phyloP scores from a whole-genome alignment of 768 basidiomycete genomes.

The Pleurotus citrinopileatus region DNA sequence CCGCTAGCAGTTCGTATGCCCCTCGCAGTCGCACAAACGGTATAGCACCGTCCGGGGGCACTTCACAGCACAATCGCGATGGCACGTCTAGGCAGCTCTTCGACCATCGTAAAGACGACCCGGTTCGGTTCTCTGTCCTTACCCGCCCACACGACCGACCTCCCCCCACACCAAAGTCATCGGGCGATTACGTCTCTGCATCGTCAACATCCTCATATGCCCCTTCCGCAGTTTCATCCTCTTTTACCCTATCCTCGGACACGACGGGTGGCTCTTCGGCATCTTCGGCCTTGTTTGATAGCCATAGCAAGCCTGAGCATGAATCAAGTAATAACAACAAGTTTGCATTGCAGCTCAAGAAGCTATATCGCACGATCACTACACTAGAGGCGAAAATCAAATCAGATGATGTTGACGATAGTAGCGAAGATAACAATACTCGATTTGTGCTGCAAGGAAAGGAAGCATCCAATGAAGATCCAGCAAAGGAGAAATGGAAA shows the following conservation, averaged over 20 bases:
- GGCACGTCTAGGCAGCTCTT: slow-evolving; percentile 64
- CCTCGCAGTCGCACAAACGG: slow-evolving; percentile 21
- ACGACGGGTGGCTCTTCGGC: slow-evolving; percentile 76
- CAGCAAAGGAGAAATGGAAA: slow-evolving; percentile 75
- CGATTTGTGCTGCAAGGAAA: slow-evolving; percentile 43
- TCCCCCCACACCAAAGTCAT: slow-evolving; percentile 54
- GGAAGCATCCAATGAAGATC: slow-evolving; percentile 46
- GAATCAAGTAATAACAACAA: slow-evolving; percentile 59
- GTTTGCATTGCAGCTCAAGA: slow-evolving; percentile 74
- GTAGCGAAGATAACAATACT: slow-evolving; percentile 43
- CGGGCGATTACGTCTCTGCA: slow-evolving; percentile 70
- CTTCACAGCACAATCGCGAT: slow-evolving; percentile 24
- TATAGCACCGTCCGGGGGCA: slow-evolving; percentile 23
- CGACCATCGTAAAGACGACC: slow-evolving; percentile 89
- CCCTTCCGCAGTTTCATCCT: slow-evolving; percentile 62
- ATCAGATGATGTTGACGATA: slow-evolving; percentile 56
- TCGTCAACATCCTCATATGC: slow-evolving; percentile 77
- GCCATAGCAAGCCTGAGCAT: slow-evolving; percentile 42
- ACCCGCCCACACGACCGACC: slow-evolving; percentile 49
- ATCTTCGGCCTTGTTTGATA: slow-evolving; percentile 68
- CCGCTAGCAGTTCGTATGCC: slow-evolving; percentile 49
- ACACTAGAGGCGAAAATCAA: slow-evolving; percentile 75
- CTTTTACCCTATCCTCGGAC: slow-evolving; percentile 67
- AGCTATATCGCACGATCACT: slow-evolving; percentile 80
- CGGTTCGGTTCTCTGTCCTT: slow-evolving; percentile 75